Base-by-base conservation (phyloP, 257 asterid species). In the Petunia axillaris region DNA sequence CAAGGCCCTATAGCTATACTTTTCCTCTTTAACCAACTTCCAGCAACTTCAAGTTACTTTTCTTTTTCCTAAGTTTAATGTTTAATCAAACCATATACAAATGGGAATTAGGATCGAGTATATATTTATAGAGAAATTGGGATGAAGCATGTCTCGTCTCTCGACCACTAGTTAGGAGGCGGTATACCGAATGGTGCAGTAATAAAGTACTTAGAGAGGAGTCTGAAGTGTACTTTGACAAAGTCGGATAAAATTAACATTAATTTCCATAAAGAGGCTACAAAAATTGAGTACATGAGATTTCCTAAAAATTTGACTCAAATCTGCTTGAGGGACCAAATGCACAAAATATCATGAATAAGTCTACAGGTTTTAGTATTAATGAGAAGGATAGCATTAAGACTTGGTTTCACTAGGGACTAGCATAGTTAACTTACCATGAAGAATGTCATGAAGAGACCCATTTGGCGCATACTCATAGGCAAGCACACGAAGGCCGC, bases 381-480 rank as follows among this genome's bases (percentile, higher is more conserved):
- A 74, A 52, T 35, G 40, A 57, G 50, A 79, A 81, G 55, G 13
- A 50, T 9, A 46, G 52, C 16, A 6, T 15, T 64, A 46, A 44
- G 2, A 9, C 6, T 62, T 50, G 16, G 79, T 77, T 41, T 75
- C 53, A 35, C 46, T 7, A 57, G 57, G 25, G 52, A 37, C 60
- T 50, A 64, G 25, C 39, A 80, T 13, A 46, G 81, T 64, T 82
- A 75, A 83, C 90, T 70, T 80, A 94, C 98, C 98, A 77, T 94
- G 98, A 82, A 94, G 96, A 58, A 94, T 91, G 81, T 94, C 98
- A 76, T 94, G 98, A 80, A 94, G 95, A 79, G 98, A 94, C 86
- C 98, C 98, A 87, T 91, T 92, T 10, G 96, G 90, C 6, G 98
- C 98, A 75, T 87, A 93, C 70, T 92, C 98, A 86, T 94, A 91